Conservation (phyloP, 768 basidiomycete species). For the Russula griseocarnosa region DNA sequence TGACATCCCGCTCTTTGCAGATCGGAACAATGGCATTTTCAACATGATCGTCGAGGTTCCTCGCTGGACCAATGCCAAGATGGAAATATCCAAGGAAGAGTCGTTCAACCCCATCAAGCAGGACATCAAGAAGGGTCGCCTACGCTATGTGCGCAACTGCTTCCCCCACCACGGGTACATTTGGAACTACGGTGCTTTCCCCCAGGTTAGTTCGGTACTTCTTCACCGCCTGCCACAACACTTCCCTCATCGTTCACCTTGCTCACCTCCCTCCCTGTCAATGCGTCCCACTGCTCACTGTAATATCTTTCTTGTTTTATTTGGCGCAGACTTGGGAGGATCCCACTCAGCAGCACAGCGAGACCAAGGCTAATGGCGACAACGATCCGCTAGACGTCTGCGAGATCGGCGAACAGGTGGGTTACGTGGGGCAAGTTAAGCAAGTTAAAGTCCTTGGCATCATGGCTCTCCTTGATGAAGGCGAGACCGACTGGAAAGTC, state of each 20-base stretch:
- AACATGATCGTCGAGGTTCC: slow-evolving; percentile 99
- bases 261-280: no score
- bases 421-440: slow-evolving; percentile 95
- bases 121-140: slow-evolving; percentile 93
- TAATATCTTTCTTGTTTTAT: not conserved
- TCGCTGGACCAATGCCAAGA: slow-evolving; percentile 99
- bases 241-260: slow-evolving; percentile 17
- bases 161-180: slow-evolving; percentile 99
- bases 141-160: slow-evolving; percentile 98
- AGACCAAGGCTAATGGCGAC: slow-evolving; percentile 98
- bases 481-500: slow-evolving; percentile 99
- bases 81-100: slow-evolving; percentile 99
- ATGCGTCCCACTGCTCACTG: not conserved
- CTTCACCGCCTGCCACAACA: not conserved
- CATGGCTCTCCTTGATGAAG: slow-evolving; percentile 99
- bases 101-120: slow-evolving; percentile 99
- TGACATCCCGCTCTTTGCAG: slow-evolving; percentile 97
- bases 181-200: slow-evolving; percentile 99
- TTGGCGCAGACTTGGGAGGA: slow-evolving; percentile 92
- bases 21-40: slow-evolving; percentile 90
- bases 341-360: slow-evolving; percentile 76
- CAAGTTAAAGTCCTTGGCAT: slow-evolving; percentile 99
- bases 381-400: slow-evolving; percentile 99
- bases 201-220: slow-evolving; percentile 58
- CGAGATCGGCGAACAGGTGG: slow-evolving; percentile 98